Percentiles rank a stretch among this genome's conserved stretches.
These are phyloP conservation scores for Podila epicladia DNA, from an alignment of 192 early-diverging fungal genomes.

Conservation along the genomic window DNA sequence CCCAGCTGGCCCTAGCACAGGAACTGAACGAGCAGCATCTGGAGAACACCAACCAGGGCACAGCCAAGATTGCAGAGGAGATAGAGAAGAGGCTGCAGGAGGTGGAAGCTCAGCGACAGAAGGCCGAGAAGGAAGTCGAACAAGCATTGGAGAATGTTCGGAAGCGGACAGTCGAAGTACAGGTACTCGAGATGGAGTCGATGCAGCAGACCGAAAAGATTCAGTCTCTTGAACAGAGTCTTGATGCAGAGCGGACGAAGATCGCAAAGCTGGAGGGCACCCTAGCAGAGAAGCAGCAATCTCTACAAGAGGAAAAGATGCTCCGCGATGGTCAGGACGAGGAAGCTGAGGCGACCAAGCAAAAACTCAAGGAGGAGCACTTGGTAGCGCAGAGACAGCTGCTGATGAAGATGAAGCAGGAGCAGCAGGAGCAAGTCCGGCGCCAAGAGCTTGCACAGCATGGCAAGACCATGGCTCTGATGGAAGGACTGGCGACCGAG, in stretches of 20 bases:
- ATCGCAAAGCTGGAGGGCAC: slow-evolving; percentile 19
- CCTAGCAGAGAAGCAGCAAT: slow-evolving; percentile 14
- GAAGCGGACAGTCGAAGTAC: slow-evolving; percentile 32
- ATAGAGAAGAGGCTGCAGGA: slow-evolving; percentile 42
- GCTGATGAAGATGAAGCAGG: slow-evolving; percentile 42
- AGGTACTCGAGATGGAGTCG: slow-evolving; percentile 18
- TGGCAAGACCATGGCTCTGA: slow-evolving; percentile 35
- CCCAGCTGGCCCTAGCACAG: slow-evolving; percentile 27
- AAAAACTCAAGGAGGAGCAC: slow-evolving; percentile 38
- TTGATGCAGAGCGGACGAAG: slow-evolving; percentile 30
- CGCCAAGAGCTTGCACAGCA: slow-evolving; percentile 23
- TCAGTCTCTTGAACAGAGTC: slow-evolving; percentile 16
- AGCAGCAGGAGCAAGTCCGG: slow-evolving; percentile 22
- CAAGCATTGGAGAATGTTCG: slow-evolving; percentile 35
- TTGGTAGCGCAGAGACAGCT: slow-evolving; percentile 29
- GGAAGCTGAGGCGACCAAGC: slow-evolving; percentile 19
- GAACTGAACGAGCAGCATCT: slow-evolving; percentile 42
- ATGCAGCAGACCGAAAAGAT: slow-evolving; percentile 22
- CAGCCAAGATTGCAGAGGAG: slow-evolving; percentile 40
- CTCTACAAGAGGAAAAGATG: slow-evolving; percentile 18
- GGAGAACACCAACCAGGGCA: slow-evolving; percentile 31
- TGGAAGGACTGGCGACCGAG: slow-evolving; percentile 45
- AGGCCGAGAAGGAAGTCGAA: slow-evolving; percentile 31
- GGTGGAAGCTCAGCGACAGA: slow-evolving; percentile 31
- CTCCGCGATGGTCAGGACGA: slow-evolving; percentile 14